Base-by-base conservation (phyloP, 2,329 filamentous ascomycete genomes). In the Acephala macrosclerotiorum region DNA sequence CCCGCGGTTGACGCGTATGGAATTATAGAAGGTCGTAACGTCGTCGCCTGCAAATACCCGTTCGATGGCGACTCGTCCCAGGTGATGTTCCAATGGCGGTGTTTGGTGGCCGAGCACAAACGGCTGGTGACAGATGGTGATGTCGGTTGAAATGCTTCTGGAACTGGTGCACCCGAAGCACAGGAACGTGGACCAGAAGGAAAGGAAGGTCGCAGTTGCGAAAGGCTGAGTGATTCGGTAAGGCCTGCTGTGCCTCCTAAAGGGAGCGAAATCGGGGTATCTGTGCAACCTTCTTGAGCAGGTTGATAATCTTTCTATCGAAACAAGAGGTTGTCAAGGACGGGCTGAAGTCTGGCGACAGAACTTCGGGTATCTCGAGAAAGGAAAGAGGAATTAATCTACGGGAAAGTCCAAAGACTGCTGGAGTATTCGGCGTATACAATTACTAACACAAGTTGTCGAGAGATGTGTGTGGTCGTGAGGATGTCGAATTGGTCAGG, bases 321-420 rank as follows among this genome's bases (percentile, higher is more conserved):
- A 94, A 8, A 96, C 94, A 16, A 94, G 91, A 76, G 45, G 47
- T 16, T 97, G 97, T 77, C 94, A 97, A 78, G 90, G 92, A 36
- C 95, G 91, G 2, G 94, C 94, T 1, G 95, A 93, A 25, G 86
- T 91, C 73, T 96, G 89, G 93, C 88, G 85, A 63, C 45, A 66
- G 68, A 65, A 63, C 66, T 67, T 63, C 65, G 66, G 68, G 69
- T 69, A 69, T 70, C 67, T 70, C 56, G 61, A 66, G 61, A 65
- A 66, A 64, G 60, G 16, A 68, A 69, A 63, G 25, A 58, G 5
- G 18, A 61, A 45, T 59, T 57, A 61, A 35, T 60, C 49, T 63
- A 57, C 65, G 58, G 61, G 63, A 47, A 42, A 63, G 33, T 29
- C 49, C 25, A 49, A 49, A 29, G 42, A 11, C 29, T 25, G 35